phyloP scores from a whole-genome alignment of 2,329 filamentous ascomycete genomes.

The Proliferodiscus dingleyae region DNA sequence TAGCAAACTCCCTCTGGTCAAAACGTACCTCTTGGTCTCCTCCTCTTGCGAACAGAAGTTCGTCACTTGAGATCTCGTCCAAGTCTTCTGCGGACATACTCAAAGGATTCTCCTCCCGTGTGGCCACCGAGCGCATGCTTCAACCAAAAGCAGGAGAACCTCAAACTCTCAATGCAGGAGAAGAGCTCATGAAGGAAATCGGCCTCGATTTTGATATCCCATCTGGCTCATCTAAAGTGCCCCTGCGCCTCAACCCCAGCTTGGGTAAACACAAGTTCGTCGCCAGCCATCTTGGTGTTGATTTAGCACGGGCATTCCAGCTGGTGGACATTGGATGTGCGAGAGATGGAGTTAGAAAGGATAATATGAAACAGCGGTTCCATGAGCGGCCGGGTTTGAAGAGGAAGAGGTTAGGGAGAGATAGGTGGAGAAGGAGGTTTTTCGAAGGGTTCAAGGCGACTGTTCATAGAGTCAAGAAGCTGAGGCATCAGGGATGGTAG shows the following conservation, averaged over 20 bases:
- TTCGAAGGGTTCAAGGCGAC: conserved; percentile 62
- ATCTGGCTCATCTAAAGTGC: too few species aligned
- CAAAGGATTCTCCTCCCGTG: neutral
- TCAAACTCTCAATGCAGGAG: too few species aligned
- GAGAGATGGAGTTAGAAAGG: conserved; percentile 53
- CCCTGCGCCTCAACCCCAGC: conserved; percentile 23
- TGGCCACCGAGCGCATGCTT: neutral
- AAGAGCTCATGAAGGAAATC: neutral
- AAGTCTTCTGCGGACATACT: conserved; percentile 13
- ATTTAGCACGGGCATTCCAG: conserved; percentile 24
- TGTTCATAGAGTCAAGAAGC: conserved; percentile 59
- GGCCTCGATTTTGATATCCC: neutral
- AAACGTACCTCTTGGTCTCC: neutral
- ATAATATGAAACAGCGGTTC: conserved; percentile 57
- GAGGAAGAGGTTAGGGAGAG: conserved; percentile 67
- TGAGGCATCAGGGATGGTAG: conserved; percentile 77
- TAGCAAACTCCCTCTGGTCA: conserved; percentile 3
- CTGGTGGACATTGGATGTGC: conserved; percentile 38
- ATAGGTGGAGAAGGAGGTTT: conserved; percentile 67
- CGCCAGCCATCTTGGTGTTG: conserved; percentile 15
- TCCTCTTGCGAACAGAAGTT: neutral
- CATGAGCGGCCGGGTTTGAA: conserved; percentile 74
- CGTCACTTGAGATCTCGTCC: conserved; percentile 1
- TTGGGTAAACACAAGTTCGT: conserved; percentile 26
- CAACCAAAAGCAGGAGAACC: too few species aligned